phyloP scores from a whole-genome alignment of 768 basidiomycete genomes.

The Naganishia randhawae region DNA sequence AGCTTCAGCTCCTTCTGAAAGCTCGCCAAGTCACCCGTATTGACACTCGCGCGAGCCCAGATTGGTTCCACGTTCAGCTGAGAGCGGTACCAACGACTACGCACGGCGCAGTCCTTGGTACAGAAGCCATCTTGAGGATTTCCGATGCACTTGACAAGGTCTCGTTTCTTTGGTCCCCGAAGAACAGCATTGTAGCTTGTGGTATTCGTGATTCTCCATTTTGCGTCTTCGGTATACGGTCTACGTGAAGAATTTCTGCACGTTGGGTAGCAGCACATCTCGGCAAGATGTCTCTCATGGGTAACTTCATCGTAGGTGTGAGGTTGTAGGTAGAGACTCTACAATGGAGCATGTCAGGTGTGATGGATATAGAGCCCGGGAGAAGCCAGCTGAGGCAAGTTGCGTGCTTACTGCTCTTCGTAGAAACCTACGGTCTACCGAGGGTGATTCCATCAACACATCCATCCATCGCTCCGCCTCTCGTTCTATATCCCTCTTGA shows the following conservation, averaged over 20 bases:
- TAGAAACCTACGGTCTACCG: constrained; percentile 34
- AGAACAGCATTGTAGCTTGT: constrained; percentile 1
- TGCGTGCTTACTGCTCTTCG: constrained; percentile 39
- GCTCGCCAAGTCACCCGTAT: constrained; percentile 21
- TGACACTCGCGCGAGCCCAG: constrained; percentile 30
- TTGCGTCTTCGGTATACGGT: constrained; percentile 30
- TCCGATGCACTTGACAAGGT: constrained; percentile 35
- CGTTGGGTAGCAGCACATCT: constrained; percentile 42
- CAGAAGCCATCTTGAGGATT: constrained; percentile 48
- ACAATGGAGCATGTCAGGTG: not conserved
- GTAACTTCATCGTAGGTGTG: constrained; percentile 40
- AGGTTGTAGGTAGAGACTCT: constrained; percentile 39
- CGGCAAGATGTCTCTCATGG: constrained; percentile 46
- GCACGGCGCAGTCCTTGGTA: constrained; percentile 31
- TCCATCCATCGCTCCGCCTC: constrained; percentile 45
- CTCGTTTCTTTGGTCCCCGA: constrained; percentile 23
- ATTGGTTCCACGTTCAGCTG: constrained; percentile 33
- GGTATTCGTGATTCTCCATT: constrained; percentile 13
- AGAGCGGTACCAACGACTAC: constrained; percentile 41
- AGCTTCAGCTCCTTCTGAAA: constrained; percentile 3
- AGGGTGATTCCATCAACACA: constrained; percentile 40
- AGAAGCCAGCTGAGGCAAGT: not conserved
- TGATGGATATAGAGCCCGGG: not conserved
- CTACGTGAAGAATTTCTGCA: constrained; percentile 37
- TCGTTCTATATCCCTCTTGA: constrained; percentile 33